Evolutionary conservation across 225 moss, liverwort and hornwort genomes (phyloP).

Genomic region (Marchantia polymorpha): DNA sequence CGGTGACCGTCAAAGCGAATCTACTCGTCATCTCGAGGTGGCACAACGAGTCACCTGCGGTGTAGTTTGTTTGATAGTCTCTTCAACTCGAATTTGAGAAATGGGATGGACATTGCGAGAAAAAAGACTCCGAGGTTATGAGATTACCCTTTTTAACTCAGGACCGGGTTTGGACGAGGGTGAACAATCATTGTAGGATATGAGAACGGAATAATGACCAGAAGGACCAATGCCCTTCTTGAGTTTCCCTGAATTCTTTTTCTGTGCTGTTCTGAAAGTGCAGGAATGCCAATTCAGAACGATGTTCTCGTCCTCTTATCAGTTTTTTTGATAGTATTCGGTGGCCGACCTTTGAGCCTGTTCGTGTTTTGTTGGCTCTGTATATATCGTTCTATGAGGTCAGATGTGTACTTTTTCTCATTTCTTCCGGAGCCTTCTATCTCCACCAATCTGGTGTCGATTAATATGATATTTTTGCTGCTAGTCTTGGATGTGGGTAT

Average conservation of each 20-base stretch:
- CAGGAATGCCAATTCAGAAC: background rate
- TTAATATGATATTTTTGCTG: no score
- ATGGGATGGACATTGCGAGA: conserved; percentile 10
- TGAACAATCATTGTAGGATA: conserved; percentile 28
- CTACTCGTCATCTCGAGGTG: conserved; percentile 7
- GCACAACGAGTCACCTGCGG: conserved; percentile 7
- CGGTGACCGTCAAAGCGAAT: conserved; percentile 3
- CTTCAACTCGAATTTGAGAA: conserved; percentile 12
- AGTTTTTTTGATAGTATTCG: background rate
- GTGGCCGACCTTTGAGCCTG: background rate
- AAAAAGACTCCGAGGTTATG: conserved; percentile 8
- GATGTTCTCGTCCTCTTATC: background rate
- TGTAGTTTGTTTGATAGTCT: conserved; percentile 22
- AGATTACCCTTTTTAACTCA: conserved; percentile 4
- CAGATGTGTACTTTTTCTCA: background rate
- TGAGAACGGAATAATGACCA: conserved; percentile 31
- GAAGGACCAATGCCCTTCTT: conserved; percentile 20
- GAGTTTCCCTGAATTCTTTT: conserved; percentile 4
- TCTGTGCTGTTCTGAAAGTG: background rate
- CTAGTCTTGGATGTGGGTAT: no score
- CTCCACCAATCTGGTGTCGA: no score
- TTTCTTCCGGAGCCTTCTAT: no score
- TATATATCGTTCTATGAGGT: background rate
- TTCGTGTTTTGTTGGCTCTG: background rate
- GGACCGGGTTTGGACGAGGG: conserved; percentile 13